A percentile compares a stretch with the other conserved stretches of the same genome.
phyloP scores from a whole-genome alignment of 2,329 filamentous ascomycete species.

The Beauveria australis region DNA sequence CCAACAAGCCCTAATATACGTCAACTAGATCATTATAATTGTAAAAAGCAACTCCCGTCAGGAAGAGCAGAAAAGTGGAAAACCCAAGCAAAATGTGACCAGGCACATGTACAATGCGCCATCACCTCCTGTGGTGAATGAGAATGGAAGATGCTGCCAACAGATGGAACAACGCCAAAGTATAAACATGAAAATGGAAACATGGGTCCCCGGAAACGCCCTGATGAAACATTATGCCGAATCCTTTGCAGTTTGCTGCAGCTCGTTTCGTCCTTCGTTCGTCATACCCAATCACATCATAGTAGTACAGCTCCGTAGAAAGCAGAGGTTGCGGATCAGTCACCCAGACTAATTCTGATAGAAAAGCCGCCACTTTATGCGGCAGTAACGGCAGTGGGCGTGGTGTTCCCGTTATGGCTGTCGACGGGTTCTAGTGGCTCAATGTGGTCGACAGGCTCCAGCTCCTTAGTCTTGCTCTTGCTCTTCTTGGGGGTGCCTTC shows the following conservation, averaged over 20 bases:
- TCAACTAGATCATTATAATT: constrained; percentile 8
- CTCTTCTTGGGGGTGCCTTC: constrained; percentile 27
- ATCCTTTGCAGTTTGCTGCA: not conserved
- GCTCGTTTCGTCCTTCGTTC: not conserved
- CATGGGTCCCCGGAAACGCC: constrained; percentile 15
- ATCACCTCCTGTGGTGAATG: not conserved
- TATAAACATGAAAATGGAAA: constrained; percentile 1
- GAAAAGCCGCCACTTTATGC: not conserved
- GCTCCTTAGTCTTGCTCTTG: constrained; percentile 15
- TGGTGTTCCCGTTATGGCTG: constrained; percentile 5
- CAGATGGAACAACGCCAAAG: not conserved
- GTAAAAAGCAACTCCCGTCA: not conserved
- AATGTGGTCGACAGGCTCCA: not conserved
- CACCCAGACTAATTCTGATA: not conserved
- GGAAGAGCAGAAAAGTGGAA: not conserved
- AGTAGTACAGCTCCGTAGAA: not conserved
- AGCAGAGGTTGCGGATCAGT: not conserved
- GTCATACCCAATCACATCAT: constrained; percentile 9
- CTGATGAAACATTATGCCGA: constrained; percentile 11
- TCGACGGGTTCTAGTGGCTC: not conserved
- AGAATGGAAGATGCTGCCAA: not conserved
- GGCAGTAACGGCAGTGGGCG: constrained; percentile 5
- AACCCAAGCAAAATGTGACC: not conserved
- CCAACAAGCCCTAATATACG: not conserved
- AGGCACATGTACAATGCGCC: not conserved